phyloP scores from a whole-genome alignment of 1,139 yeast genomes.

The Kodamaea sp. region DNA sequence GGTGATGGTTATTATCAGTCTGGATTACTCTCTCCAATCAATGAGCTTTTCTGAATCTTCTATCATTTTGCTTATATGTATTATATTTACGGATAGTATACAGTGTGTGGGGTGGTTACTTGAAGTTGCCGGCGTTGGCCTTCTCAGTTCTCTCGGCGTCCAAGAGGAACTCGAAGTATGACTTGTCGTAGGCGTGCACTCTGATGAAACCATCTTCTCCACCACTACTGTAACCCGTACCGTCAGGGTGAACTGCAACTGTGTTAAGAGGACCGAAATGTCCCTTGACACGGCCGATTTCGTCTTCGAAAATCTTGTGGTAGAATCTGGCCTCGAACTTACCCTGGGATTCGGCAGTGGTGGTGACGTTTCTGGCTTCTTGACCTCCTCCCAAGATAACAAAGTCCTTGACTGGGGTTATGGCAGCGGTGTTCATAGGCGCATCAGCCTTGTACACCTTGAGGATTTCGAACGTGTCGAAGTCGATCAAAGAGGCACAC shows the following conservation, averaged over 20 bases:
- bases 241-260: constrained; percentile 92
- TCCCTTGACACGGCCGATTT: constrained; percentile 95
- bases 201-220: constrained; percentile 98
- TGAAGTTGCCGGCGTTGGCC: constrained; percentile 35
- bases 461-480: constrained; percentile 68
- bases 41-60: background rate
- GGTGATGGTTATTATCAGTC: too few species aligned
- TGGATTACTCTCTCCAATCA: too few species aligned
- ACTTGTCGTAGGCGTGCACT: constrained; percentile 89
- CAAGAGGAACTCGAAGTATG: constrained; percentile 88
- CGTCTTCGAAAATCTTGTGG: constrained; percentile 94
- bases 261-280: constrained; percentile 98
- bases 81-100: too few species aligned
- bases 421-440: constrained; percentile 93
- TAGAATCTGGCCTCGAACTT: constrained; percentile 95
- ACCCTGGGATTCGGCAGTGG: constrained; percentile 92
- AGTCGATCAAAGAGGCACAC: constrained; percentile 77
- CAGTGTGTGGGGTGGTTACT: constrained; percentile 6
- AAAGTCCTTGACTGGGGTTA: constrained; percentile 89
- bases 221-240: constrained; percentile 91
- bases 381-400: constrained; percentile 99
- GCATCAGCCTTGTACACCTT: constrained; percentile 86
- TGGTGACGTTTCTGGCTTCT: constrained; percentile 97
- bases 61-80: constrained; percentile 5
- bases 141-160: constrained; percentile 79